Evolutionary conservation across 805 yeast species (phyloP).

Genomic region (Cyberlindnera sargentensis): DNA sequence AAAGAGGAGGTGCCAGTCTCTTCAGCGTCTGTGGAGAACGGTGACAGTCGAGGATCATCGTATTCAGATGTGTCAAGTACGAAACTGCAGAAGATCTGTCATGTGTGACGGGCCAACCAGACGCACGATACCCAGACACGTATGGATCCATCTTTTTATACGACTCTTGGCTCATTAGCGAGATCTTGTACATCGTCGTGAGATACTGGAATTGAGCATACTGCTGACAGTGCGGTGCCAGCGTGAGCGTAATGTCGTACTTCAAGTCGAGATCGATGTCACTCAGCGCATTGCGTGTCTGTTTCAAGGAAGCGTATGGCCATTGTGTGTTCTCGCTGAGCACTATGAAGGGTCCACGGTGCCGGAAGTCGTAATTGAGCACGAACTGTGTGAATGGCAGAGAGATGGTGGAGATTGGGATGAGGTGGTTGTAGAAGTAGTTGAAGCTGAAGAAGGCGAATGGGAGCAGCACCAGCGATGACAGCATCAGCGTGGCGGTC

Average conservation of each 20-base stretch:
- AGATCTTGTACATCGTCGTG: neutral
- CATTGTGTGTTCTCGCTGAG: constrained; percentile 8
- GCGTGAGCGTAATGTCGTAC: constrained; percentile 17
- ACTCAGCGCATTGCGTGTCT: constrained; percentile 1
- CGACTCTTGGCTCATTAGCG: neutral
- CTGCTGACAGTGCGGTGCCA: neutral
- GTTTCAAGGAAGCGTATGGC: neutral
- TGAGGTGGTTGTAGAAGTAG: constrained; percentile 19
- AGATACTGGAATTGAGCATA: neutral
- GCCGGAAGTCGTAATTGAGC: constrained; percentile 17
- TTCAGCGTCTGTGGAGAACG: constrained; percentile 1
- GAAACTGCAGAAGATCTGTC: neutral
- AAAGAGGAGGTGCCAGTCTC: constrained; percentile 13
- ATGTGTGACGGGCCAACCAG: neutral
- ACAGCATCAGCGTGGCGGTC: constrained; percentile 8
- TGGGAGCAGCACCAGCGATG: constrained; percentile 16
- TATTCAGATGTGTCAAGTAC: constrained; percentile 13
- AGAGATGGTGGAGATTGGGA: constrained; percentile 18
- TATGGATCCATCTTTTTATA: neutral
- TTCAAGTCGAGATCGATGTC: constrained; percentile 8
- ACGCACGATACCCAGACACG: neutral
- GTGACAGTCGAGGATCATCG: constrained; percentile 15
- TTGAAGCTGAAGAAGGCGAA: constrained; percentile 19
- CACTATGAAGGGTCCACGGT: constrained; percentile 17
- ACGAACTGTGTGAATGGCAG: constrained; percentile 16